Evolutionary conservation across 768 basidiomycete species (phyloP).

Genomic region (Termitomyces eurrhizus): DNA sequence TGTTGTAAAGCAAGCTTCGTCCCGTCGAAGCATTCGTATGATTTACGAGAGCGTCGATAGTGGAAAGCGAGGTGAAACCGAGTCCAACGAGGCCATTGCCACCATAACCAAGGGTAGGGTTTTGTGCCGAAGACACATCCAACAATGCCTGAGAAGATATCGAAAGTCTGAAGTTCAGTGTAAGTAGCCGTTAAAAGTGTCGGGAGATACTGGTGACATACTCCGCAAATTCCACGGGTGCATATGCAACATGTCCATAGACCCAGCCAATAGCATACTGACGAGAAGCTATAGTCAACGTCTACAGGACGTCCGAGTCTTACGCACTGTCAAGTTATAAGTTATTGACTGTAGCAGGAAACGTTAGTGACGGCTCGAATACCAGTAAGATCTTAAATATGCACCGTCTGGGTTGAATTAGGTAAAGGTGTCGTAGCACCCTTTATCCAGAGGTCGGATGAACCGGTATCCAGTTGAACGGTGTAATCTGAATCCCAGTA

Average conservation of each 20-base stretch:
- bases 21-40: slow-evolving; percentile 55
- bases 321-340: slow-evolving; percentile 62
- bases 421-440: slow-evolving; percentile 45
- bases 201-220: slow-evolving; percentile 26
- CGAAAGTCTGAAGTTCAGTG: slow-evolving; percentile 42
- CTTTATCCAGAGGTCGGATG: slow-evolving; percentile 76
- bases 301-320: background rate
- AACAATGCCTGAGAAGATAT: slow-evolving; percentile 70
- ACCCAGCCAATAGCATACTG: slow-evolving; percentile 87
- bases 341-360: slow-evolving; percentile 32
- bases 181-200: background rate
- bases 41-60: slow-evolving; percentile 60
- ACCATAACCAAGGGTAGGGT: slow-evolving; percentile 71
- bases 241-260: slow-evolving; percentile 57
- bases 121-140: slow-evolving; percentile 57
- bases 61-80: slow-evolving; percentile 75
- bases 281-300: slow-evolving; percentile 1
- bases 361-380: background rate
- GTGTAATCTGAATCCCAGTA: slow-evolving; percentile 47
- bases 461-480: slow-evolving; percentile 83
- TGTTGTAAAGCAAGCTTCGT: slow-evolving; percentile 69
- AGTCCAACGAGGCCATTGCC: slow-evolving; percentile 71
- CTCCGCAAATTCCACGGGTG: slow-evolving; percentile 68
- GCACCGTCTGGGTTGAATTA: slow-evolving; percentile 44
- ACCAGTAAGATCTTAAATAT: slow-evolving; percentile 17